Percentiles rank a stretch among this genome's conserved stretches.
phyloP scores from a whole-genome alignment of 1,284 basidiomycete genomes.

The Boletus subluridellus region DNA sequence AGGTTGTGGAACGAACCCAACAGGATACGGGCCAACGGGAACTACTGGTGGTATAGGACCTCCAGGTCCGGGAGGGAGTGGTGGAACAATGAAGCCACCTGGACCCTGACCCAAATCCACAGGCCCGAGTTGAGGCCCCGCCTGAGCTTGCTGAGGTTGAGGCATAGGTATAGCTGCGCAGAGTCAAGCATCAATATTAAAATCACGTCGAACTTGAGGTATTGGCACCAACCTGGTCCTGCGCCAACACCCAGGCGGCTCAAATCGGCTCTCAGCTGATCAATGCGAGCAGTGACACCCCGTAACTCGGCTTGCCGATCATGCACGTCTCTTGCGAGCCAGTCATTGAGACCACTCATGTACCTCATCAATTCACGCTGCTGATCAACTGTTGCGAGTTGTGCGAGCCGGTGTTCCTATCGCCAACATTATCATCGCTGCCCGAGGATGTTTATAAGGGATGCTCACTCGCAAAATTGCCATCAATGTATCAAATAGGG shows the following conservation, averaged over 20 bases:
- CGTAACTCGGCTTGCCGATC: conserved; percentile 69
- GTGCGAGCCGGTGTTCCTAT: conserved; percentile 72
- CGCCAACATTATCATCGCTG: conserved; percentile 4
- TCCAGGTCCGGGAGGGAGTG: conserved; percentile 17
- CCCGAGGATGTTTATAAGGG: not conserved
- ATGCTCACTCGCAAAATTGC: conserved; percentile 56
- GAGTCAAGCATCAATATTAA: conserved; percentile 6
- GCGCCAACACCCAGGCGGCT: conserved; percentile 30
- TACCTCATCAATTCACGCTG: conserved; percentile 75
- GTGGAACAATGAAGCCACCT: conserved; percentile 26
- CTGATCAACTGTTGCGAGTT: conserved; percentile 69
- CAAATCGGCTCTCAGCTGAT: conserved; percentile 55
- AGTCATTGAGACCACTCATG: conserved; percentile 65
- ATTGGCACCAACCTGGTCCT: conserved; percentile 18
- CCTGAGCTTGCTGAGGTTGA: conserved; percentile 15
- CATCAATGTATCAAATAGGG: conserved; percentile 57
- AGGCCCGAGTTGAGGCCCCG: not conserved
- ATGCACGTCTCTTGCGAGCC: conserved; percentile 69
- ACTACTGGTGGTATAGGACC: conserved; percentile 19
- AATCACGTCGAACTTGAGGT: not conserved
- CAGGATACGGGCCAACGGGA: conserved; percentile 21
- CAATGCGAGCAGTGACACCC: conserved; percentile 60
- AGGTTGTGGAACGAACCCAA: conserved; percentile 34
- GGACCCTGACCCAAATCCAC: conserved; percentile 9
- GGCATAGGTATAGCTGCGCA: conserved; percentile 29